These are phyloP conservation scores for Endoconidiophora laricicola DNA, from an alignment of 2,329 filamentous ascomycete species.

Conservation along the genomic window DNA sequence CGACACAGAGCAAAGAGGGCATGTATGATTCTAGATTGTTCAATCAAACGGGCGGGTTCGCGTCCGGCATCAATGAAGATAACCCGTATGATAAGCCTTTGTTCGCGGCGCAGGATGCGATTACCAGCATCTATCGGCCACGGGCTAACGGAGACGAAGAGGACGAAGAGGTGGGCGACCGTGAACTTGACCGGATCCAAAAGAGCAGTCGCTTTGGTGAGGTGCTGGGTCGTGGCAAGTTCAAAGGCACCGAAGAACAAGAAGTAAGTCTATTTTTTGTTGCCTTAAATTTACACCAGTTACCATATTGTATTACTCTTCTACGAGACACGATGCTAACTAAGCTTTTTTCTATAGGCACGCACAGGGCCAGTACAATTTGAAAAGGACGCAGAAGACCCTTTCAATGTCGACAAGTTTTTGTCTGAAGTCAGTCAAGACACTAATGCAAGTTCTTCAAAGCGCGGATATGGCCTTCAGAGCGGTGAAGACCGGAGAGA, in stretches of 20 bases:
- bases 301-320: background rate
- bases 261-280: conserved; percentile 39
- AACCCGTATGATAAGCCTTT: conserved; percentile 94
- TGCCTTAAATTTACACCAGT: too few relatives aligned
- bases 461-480: conserved; percentile 63
- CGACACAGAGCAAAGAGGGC: conserved; percentile 74
- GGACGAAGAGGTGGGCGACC: conserved; percentile 62
- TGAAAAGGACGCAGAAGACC: conserved; percentile 71
- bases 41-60: conserved; percentile 84
- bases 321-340: conserved; percentile 19
- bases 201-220: conserved; percentile 72
- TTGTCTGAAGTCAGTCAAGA: conserved; percentile 60
- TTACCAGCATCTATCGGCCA: conserved; percentile 85
- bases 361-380: conserved; percentile 91
- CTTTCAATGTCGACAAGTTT: conserved; percentile 90
- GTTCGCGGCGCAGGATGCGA: conserved; percentile 88
- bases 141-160: conserved; percentile 57
- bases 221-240: conserved; percentile 74
- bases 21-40: conserved; percentile 97
- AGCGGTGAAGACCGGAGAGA: conserved; percentile 36
- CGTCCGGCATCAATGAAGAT: conserved; percentile 89
- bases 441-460: conserved; percentile 30
- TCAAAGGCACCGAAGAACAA: conserved; percentile 69
- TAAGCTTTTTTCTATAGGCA: conserved; percentile 28
- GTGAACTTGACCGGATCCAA: conserved; percentile 74